Conservation (phyloP, 306 rosid genomes). For the Oxytropis ochrocephala region DNA sequence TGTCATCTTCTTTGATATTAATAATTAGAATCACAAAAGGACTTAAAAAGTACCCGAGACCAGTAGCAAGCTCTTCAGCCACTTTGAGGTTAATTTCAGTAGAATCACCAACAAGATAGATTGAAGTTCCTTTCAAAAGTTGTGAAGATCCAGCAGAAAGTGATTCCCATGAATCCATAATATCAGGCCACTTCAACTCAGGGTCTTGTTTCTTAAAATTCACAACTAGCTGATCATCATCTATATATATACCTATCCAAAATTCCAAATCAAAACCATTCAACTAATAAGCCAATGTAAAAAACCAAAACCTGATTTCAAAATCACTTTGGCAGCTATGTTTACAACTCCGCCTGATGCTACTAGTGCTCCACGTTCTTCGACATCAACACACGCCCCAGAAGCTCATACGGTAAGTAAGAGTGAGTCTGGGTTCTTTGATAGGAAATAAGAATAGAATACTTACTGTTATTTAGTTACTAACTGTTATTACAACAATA, state of each 20-base stretch:
- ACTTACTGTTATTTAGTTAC: no score
- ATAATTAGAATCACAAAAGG: conserved; percentile 3
- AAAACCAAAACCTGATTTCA: not conserved
- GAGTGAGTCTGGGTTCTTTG: no score
- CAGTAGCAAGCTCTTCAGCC: conserved; percentile 83
- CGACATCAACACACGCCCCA: no score
- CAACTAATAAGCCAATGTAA: not conserved
- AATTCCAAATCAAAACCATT: conserved; percentile 25
- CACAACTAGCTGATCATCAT: conserved; percentile 78
- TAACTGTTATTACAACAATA: no score
- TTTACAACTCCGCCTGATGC: no score
- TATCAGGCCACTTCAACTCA: conserved; percentile 88
- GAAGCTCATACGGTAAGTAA: no score
- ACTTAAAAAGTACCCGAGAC: conserved; percentile 54
- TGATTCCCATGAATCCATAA: conserved; percentile 85
- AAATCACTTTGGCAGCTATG: no score
- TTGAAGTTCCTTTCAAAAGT: conserved; percentile 74
- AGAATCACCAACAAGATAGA: conserved; percentile 77
- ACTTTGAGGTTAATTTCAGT: conserved; percentile 79
- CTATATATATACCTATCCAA: conserved; percentile 67
- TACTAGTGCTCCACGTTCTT: no score
- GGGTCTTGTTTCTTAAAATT: conserved; percentile 88
- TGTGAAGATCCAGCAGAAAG: conserved; percentile 66
- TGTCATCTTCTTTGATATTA: no score
- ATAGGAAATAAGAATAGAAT: no score